Evolutionary conservation across 2,329 filamentous ascomycete genomes (phyloP).

Genomic region (Cladosporium halotolerans): DNA sequence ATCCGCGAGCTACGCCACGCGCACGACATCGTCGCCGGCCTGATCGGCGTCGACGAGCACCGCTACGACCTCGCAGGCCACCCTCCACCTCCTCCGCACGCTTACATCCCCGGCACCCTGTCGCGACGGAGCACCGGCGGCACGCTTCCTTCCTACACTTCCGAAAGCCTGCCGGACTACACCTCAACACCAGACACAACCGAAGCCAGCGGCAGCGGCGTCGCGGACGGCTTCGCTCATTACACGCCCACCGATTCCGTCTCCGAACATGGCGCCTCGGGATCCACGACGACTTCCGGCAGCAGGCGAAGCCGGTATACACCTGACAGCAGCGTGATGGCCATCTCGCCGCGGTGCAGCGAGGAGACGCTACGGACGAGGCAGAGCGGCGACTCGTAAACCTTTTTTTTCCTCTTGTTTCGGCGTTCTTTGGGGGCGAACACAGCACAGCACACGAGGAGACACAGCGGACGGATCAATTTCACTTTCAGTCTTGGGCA

Average conservation of each 20-base stretch:
- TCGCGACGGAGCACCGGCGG: constrained; percentile 26
- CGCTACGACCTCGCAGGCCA: constrained; percentile 27
- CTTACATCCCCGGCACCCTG: constrained; percentile 25
- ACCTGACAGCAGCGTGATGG: constrained; percentile 37
- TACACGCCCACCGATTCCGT: constrained; percentile 29
- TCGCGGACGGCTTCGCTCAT: constrained; percentile 38
- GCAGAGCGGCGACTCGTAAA: constrained; percentile 1
- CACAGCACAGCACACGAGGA: too few relatives aligned
- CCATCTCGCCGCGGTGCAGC: constrained; percentile 35
- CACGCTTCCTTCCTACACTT: constrained; percentile 31
- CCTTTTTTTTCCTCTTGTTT: too few relatives aligned
- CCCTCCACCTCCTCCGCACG: constrained; percentile 21
- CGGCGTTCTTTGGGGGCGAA: too few relatives aligned
- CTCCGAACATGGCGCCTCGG: neutral
- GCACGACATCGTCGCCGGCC: constrained; percentile 43
- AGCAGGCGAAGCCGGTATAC: constrained; percentile 24
- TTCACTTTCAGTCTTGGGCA: too few relatives aligned
- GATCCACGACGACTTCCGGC: constrained; percentile 15
- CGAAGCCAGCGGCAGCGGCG: constrained; percentile 23
- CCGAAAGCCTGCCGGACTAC: constrained; percentile 41
- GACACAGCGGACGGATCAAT: too few relatives aligned
- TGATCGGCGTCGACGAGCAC: constrained; percentile 24
- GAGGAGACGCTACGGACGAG: constrained; percentile 32
- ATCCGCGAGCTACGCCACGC: constrained; percentile 48
- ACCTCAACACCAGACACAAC: constrained; percentile 29